These are phyloP conservation scores for Neocucurbitaria cava DNA, from an alignment of 2,329 filamentous ascomycete genomes.

Conservation along the genomic window DNA sequence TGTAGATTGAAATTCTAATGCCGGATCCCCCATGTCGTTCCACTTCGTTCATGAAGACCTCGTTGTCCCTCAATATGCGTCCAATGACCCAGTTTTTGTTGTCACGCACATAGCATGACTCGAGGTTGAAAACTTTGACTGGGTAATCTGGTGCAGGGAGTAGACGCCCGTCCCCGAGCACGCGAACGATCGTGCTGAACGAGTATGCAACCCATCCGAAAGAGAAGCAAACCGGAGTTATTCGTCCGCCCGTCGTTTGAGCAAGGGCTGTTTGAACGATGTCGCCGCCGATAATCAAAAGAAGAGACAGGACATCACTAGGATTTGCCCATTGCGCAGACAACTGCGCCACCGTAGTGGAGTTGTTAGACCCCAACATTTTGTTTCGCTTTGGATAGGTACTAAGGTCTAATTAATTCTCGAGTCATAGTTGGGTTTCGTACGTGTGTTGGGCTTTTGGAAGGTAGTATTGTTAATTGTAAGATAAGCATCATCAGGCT, in stretches of 20 bases:
- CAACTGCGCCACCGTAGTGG: neutral
- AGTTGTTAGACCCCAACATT: no score
- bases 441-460: no score
- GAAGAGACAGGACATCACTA: conserved; percentile 9
- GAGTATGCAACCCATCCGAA: conserved; percentile 52
- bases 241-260: conserved; percentile 32
- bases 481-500: no score
- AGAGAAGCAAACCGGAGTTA: conserved; percentile 48
- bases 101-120: neutral
- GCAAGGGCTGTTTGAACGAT: conserved; percentile 46
- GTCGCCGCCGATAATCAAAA: conserved; percentile 39
- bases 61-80: neutral
- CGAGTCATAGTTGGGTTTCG: no score
- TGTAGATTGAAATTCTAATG: neutral
- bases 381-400: no score
- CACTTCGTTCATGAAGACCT: conserved; percentile 16
- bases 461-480: no score
- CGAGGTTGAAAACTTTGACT: neutral
- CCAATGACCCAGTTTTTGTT: neutral
- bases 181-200: neutral
- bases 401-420: no score
- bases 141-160: neutral
- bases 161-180: neutral
- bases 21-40: neutral
- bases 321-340: conserved; percentile 7